Conservation (phyloP, 2,329 filamentous ascomycete species). For the Fusarium bactridioides region DNA sequence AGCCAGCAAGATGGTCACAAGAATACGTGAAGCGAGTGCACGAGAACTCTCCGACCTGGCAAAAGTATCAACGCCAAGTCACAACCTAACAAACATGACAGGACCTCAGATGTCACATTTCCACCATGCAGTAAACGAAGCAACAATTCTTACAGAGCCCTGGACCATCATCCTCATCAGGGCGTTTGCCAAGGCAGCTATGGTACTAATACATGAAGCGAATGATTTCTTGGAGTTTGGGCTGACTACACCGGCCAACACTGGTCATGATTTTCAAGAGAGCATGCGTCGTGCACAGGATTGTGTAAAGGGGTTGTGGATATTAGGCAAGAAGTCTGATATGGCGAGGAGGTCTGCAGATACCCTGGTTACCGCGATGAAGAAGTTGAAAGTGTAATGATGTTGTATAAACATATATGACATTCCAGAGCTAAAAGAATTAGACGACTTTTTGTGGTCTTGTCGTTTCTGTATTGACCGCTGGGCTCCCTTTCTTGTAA, state of each 20-base stretch:
- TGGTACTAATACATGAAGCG: slow-evolving; percentile 47
- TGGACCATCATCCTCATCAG: slow-evolving; percentile 66
- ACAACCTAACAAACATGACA: slow-evolving; percentile 5
- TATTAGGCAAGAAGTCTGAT: slow-evolving; percentile 63
- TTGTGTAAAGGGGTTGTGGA: slow-evolving; percentile 61
- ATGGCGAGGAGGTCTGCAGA: slow-evolving; percentile 45
- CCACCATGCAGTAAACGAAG: slow-evolving; percentile 61
- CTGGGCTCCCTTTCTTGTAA: too few species aligned
- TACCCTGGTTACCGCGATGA: slow-evolving; percentile 21
- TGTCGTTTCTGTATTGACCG: too few species aligned
- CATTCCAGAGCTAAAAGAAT: too few species aligned
- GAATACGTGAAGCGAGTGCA: slow-evolving; percentile 54
- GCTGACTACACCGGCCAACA: slow-evolving; percentile 26
- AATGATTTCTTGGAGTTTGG: slow-evolving; percentile 34
- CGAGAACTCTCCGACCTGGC: slow-evolving; percentile 58
- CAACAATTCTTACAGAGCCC: slow-evolving; percentile 64
- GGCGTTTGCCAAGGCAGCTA: slow-evolving; percentile 58
- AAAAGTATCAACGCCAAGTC: slow-evolving; percentile 50
- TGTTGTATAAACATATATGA: too few species aligned
- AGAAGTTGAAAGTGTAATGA: slow-evolving; percentile 1
- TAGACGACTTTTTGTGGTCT: too few species aligned
- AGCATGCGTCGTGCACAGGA: slow-evolving; percentile 52
- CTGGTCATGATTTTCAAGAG: slow-evolving; percentile 37
- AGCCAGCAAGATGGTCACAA: slow-evolving; percentile 45
- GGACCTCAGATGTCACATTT: slow-evolving; percentile 50